Evolutionary conservation across 2,329 filamentous ascomycete species (phyloP), one percentile per base, ranked within the genome.

Genomic region (Sarocladium brachiariae): DNA sequence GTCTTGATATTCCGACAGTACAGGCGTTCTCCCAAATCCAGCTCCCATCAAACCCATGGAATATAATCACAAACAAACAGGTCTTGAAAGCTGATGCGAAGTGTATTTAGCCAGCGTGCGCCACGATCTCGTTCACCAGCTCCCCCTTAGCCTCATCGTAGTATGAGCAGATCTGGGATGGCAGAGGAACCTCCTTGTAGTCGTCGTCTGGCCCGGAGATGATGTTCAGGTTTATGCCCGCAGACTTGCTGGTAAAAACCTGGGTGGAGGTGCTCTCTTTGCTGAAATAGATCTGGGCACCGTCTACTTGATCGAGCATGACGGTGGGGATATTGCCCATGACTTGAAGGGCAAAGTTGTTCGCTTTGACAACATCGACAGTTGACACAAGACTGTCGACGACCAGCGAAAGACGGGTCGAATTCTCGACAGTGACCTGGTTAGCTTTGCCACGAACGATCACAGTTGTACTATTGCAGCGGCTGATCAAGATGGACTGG

Each of bases 341-440:
- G 49, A 99, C 87, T 69, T 96, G 90, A n/a, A 97, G 75, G 13
- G 90, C 91, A 65, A 99, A 96, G 67, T 93, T 95, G 59, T 87
- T 81, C 45, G 87, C 92, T 72, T 97, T 97, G 75, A 99, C 93
- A 21, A 95, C 87, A 63, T 99, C 93, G 51, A 99, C 82, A 27
- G 87, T 89, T 46, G 88, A 95, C 45, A 97, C 88, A 10, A 97
- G 82, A 1, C 84, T 88, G 60, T 97, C 92, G 50, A 97, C 80
- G 49, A 97, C 82, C 50, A 99, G 79, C 24, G 89, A 95, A 16
- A 95, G 75, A 47, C 89, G 85, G 43, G 77, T 81, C 51, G 86
- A 92, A 72, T 96, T 96, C 71, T 97, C 93, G 58, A 97, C 80
- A 4, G 90, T 92, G 55, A 99, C 87, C n/a, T 93, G 90, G 65